Evolutionary conservation across 306 rosid species (phyloP).

Genomic region (Gastrolobium bilobum): DNA sequence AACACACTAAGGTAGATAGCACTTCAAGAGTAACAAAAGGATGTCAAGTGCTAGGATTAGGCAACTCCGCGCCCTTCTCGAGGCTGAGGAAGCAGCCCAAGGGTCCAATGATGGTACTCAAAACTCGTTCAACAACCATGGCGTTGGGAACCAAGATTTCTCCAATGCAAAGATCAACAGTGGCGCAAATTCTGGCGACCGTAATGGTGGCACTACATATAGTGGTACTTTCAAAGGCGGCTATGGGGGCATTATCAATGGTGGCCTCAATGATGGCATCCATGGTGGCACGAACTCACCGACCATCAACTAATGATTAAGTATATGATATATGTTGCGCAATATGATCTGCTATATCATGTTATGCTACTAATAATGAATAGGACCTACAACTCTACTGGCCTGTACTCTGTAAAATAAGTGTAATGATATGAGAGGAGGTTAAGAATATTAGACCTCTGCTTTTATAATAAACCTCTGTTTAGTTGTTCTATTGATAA

Average conservation of each 20-base stretch:
- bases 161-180: background rate
- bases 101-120: background rate
- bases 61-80: background rate
- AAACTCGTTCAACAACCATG: background rate
- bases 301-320: background rate
- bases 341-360: background rate
- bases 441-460: background rate
- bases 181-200: conserved; percentile 9
- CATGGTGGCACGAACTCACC: too few species aligned
- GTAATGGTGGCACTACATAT: background rate
- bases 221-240: conserved; percentile 26
- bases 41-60: background rate
- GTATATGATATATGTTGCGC: background rate
- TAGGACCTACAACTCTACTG: background rate
- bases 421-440: background rate
- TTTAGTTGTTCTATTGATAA: too few species aligned
- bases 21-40: background rate
- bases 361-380: background rate
- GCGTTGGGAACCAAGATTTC: background rate
- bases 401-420: background rate
- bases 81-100: background rate
- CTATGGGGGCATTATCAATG: background rate
- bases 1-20: background rate
- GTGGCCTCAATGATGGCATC: background rate
- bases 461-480: too few species aligned